Percentiles rank a stretch among this genome's conserved stretches.
Conservation (phyloP, 495 filamentous ascomycete species). For the Xylaria venustula region DNA sequence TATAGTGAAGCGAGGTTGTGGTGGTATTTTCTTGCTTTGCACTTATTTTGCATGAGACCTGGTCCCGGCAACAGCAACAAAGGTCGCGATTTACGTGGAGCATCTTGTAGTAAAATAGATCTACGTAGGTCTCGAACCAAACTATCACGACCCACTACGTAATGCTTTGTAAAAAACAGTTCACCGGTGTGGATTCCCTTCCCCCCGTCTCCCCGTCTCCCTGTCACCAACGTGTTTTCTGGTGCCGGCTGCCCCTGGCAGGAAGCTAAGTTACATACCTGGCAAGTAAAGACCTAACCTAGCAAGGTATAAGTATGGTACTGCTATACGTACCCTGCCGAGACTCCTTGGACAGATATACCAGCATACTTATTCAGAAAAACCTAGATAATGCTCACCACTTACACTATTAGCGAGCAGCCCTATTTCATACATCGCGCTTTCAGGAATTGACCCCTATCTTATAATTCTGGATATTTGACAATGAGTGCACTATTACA, state of each 20-base stretch:
- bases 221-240: background rate
- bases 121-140: constrained; percentile 4
- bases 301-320: background rate
- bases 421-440: background rate
- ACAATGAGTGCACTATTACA: background rate
- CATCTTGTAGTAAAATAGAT: background rate
- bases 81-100: background rate
- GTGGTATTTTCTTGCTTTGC: background rate
- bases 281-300: background rate
- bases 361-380: too few relatives aligned
- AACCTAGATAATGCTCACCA: too few relatives aligned
- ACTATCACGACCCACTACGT: background rate
- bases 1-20: background rate
- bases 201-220: background rate
- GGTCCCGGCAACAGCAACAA: background rate
- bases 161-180: background rate
- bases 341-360: too few relatives aligned
- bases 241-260: constrained; percentile 1
- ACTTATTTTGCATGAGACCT: background rate
- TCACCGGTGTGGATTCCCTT: constrained; percentile 11
- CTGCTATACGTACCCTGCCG: background rate
- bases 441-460: background rate
- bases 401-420: too few relatives aligned
- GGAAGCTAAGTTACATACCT: background rate
- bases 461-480: background rate